Evolutionary conservation across 768 basidiomycete species (phyloP).

Genomic region (Lactarius pseudohatsudake): DNA sequence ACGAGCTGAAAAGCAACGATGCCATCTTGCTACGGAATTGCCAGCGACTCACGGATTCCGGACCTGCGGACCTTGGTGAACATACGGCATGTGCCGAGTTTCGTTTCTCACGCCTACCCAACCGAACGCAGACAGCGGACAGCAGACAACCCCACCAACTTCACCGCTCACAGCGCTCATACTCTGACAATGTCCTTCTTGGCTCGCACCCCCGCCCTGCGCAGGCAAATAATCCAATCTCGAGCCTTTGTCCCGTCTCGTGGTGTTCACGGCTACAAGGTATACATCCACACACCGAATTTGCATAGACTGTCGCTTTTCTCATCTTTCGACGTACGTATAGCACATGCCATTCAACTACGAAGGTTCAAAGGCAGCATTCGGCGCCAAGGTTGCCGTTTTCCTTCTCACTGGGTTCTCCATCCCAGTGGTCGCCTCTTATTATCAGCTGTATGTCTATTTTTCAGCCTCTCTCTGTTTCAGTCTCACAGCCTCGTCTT

Average conservation of each 20-base stretch:
- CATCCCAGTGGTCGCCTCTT: conserved; percentile 32
- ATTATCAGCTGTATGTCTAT: conserved; percentile 31
- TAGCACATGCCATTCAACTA: conserved; percentile 30
- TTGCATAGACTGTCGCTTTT: no score
- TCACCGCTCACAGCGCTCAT: neutral
- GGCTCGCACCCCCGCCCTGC: conserved; percentile 25
- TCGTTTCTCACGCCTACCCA: conserved; percentile 7
- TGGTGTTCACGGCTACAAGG: conserved; percentile 28
- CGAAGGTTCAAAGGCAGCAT: conserved; percentile 21
- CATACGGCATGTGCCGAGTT: neutral
- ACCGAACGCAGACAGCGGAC: neutral
- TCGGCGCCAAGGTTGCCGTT: conserved; percentile 22
- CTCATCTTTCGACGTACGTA: conserved; percentile 1
- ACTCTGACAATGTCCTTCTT: conserved; percentile 28
- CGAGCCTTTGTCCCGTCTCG: conserved; percentile 24
- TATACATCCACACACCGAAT: neutral
- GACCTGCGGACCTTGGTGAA: neutral
- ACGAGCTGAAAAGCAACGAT: conserved; percentile 2
- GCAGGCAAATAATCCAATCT: conserved; percentile 23
- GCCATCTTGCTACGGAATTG: conserved; percentile 1
- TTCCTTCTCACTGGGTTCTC: conserved; percentile 26
- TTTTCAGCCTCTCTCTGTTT: neutral
- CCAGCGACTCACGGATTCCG: neutral
- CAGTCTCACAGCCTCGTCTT: conserved; percentile 8
- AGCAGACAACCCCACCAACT: conserved; percentile 8